A percentile compares a stretch with the other conserved stretches of the same genome.
These are phyloP conservation scores for Eutypa lata DNA, from an alignment of 2,329 filamentous ascomycete genomes.

Conservation along the genomic window DNA sequence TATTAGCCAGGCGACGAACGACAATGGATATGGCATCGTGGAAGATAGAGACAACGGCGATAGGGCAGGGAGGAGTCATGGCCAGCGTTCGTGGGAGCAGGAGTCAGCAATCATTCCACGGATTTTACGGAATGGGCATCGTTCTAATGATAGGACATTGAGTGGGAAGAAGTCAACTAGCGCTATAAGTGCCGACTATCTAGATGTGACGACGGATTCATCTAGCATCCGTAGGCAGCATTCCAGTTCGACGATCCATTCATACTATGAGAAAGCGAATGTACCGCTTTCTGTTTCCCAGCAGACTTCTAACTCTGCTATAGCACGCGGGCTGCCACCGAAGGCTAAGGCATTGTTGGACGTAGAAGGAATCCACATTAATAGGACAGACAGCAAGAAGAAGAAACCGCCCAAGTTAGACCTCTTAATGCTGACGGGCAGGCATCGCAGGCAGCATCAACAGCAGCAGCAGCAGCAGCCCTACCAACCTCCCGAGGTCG, in stretches of 20 bases:
- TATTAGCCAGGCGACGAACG: slow-evolving; percentile 28
- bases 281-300: slow-evolving; percentile 56
- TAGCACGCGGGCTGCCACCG: slow-evolving; percentile 52
- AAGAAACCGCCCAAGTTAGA: slow-evolving; percentile 49
- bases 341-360: slow-evolving; percentile 47
- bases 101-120: slow-evolving; percentile 46
- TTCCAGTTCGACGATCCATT: slow-evolving; percentile 54
- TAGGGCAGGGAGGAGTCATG: slow-evolving; percentile 19
- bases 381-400: slow-evolving; percentile 38
- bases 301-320: slow-evolving; percentile 56
- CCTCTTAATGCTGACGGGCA: slow-evolving; percentile 40
- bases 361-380: slow-evolving; percentile 34
- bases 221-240: slow-evolving; percentile 45
- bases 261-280: slow-evolving; percentile 56
- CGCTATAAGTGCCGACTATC: slow-evolving; percentile 20
- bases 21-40: slow-evolving; percentile 19
- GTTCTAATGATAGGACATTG: slow-evolving; percentile 12
- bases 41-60: slow-evolving; percentile 22
- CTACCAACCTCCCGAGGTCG: slow-evolving; percentile 18
- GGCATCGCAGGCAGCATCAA: slow-evolving; percentile 30
- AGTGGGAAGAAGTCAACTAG: slow-evolving; percentile 22
- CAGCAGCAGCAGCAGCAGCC: slow-evolving; percentile 30
- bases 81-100: slow-evolving; percentile 38
- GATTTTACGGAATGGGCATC: slow-evolving; percentile 20
- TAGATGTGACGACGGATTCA: slow-evolving; percentile 35